These are phyloP conservation scores for Coemansia sp. DNA, from an alignment of 192 early-diverging fungal species.

Conservation along the genomic window DNA sequence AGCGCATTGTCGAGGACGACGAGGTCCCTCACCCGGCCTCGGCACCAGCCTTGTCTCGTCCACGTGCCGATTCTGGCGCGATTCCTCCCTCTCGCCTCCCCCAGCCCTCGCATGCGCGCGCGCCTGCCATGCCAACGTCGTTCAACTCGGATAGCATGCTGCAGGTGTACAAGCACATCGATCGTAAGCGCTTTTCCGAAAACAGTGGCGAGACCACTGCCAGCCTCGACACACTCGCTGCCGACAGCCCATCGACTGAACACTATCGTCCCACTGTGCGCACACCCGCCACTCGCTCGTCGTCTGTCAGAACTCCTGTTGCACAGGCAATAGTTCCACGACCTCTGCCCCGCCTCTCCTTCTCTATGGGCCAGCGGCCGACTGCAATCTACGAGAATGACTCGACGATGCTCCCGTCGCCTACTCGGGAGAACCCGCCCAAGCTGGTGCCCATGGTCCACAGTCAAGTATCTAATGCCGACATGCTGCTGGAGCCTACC, in stretches of 20 bases:
- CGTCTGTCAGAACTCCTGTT: background rate
- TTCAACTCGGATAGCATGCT: slow-evolving; percentile 9
- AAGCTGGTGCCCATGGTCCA: slow-evolving; percentile 25
- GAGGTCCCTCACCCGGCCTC: slow-evolving; percentile 23
- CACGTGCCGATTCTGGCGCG: background rate
- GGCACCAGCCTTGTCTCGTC: background rate
- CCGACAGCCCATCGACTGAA: background rate
- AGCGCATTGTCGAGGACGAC: slow-evolving; percentile 44
- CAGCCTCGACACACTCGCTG: slow-evolving; percentile 11
- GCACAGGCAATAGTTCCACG: slow-evolving; percentile 1
- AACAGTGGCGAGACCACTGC: slow-evolving; percentile 50
- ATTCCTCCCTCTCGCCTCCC: background rate
- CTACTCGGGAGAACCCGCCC: slow-evolving; percentile 28
- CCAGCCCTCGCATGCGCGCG: background rate
- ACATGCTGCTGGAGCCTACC: slow-evolving; percentile 19
- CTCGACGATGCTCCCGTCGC: slow-evolving; percentile 16
- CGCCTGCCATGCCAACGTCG: background rate
- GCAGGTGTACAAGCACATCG: slow-evolving; percentile 7
- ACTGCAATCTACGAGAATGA: slow-evolving; percentile 27
- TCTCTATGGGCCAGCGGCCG: slow-evolving; percentile 14
- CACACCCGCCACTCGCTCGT: background rate
- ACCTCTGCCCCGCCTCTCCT: slow-evolving; percentile 16
- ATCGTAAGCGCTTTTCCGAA: slow-evolving; percentile 47
- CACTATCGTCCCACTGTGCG: background rate
- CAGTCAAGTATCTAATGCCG: slow-evolving; percentile 12